A percentile compares a stretch with the other conserved stretches of the same genome.
Conservation (phyloP, 108 stramenopile species). For the Cylindrotheca closterium region DNA sequence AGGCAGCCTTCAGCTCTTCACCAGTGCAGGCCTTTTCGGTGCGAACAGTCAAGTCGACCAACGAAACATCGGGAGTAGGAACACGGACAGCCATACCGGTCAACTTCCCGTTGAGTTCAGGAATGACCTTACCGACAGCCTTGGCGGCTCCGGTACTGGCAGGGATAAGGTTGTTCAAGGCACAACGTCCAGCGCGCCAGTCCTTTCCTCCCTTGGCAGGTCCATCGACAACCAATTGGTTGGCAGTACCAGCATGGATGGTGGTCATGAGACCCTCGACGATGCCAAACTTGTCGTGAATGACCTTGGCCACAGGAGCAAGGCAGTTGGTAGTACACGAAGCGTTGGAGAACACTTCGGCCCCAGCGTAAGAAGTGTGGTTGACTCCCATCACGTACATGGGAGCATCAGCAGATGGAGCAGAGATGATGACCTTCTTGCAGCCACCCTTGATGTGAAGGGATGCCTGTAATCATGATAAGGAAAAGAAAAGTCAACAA, state of each 20-base stretch:
- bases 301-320: slow-evolving; percentile 97
- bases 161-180: slow-evolving; percentile 88
- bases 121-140: slow-evolving; percentile 92
- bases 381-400: slow-evolving; percentile 99
- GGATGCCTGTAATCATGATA: slow-evolving; percentile 33
- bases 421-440: slow-evolving; percentile 97
- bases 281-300: slow-evolving; percentile 95
- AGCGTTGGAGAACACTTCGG: slow-evolving; percentile 94
- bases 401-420: slow-evolving; percentile 92
- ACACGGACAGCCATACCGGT: slow-evolving; percentile 92
- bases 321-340: slow-evolving; percentile 99
- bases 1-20: slow-evolving; percentile 88
- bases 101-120: slow-evolving; percentile 75
- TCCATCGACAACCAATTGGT: slow-evolving; percentile 96
- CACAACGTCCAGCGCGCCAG: slow-evolving; percentile 75
- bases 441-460: slow-evolving; percentile 91
- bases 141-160: slow-evolving; percentile 96
- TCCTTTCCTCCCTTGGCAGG: slow-evolving; percentile 93
- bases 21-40: slow-evolving; percentile 85
- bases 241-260: slow-evolving; percentile 97
- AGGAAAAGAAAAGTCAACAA: background rate
- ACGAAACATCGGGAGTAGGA: slow-evolving; percentile 95
- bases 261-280: slow-evolving; percentile 99
- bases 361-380: slow-evolving; percentile 77
- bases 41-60: slow-evolving; percentile 94